Evolutionary conservation across 257 asterid genomes (phyloP), one percentile per base, ranked within the genome.

Genomic region (Solanum dulcamara): DNA sequence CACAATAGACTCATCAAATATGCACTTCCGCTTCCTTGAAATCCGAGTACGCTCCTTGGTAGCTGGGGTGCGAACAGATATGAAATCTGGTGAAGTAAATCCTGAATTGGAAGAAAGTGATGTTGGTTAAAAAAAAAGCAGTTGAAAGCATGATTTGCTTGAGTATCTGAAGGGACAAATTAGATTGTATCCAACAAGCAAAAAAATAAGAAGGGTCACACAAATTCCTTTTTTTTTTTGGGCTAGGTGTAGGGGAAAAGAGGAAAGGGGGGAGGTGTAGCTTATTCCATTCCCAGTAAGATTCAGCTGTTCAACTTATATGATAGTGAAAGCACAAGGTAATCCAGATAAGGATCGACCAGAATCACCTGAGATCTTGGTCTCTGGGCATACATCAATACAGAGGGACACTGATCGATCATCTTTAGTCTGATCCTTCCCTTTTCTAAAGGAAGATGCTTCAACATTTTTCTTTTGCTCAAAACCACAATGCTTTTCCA

Each of bases 11-110:
- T 53, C 87, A 88, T 94, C 99, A 70, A 86, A 60, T 83, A 89
- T 28, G 85, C 90, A 81, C 88, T 90, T 95, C 70, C 92, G 91
- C 92, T 93, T 95, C 92, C 88, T 92, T 72, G 74, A 84, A 88
- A 89, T 87, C 74, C 86, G 91, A 8, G 85, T 80, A 42, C 84
- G 87, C 89, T 96, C 98, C 87, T 84, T 92, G 79, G 89, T 71
- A 72, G 96, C 97, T 24, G 99, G 98, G 71, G 98, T 95, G 68
- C 44, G 93, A 83, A 96, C 86, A 85, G 88, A 79, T 57, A 88
- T 87, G 33, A 89, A 88, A 79, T 88, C 94, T 35, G 89, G 82
- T 28, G 89, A 83, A 82, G 85, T 87, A 64, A 82, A 71, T 71
- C 86, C 92, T 85, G 87, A 77, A 64, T 66, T 79, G 38, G 11